These are phyloP conservation scores for Cylindrodendrum hubeiense DNA, from an alignment of 2,329 filamentous ascomycete species.

Conservation along the genomic window DNA sequence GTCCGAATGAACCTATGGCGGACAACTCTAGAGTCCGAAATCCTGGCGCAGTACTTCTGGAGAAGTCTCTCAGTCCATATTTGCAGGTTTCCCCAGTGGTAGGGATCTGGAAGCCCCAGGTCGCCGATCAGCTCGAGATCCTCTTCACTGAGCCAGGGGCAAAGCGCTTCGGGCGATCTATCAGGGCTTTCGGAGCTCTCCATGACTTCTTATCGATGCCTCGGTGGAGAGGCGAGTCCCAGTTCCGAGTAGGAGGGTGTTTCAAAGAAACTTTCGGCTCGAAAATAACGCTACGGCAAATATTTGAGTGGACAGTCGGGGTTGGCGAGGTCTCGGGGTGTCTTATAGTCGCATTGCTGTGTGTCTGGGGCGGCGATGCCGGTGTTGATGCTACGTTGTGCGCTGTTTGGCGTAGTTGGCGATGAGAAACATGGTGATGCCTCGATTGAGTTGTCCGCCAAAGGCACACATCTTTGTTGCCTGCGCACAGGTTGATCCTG, in stretches of 20 bases:
- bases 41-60: constrained; percentile 1
- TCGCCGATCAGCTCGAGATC: constrained; percentile 23
- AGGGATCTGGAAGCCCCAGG: constrained; percentile 36
- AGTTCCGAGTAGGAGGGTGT: not conserved
- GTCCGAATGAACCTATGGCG: constrained; percentile 32
- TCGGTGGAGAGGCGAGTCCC: not conserved
- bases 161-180: not conserved
- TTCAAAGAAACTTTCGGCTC: not conserved
- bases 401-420: constrained; percentile 13
- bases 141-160: constrained; percentile 22
- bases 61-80: constrained; percentile 12
- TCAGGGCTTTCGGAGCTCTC: constrained; percentile 9
- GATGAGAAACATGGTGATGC: not conserved
- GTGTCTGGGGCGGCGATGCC: not conserved
- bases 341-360: constrained; percentile 19
- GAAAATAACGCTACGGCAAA: not conserved
- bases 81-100: constrained; percentile 11
- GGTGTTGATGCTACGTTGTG: constrained; percentile 10
- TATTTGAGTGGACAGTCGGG: not conserved
- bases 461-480: not conserved
- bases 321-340: not conserved
- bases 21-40: not conserved
- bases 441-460: not conserved
- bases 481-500: constrained; percentile 1
- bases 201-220: not conserved